Evolutionary conservation across 345 rosid genomes (phyloP).

Genomic region (Euphorbia peplus): DNA sequence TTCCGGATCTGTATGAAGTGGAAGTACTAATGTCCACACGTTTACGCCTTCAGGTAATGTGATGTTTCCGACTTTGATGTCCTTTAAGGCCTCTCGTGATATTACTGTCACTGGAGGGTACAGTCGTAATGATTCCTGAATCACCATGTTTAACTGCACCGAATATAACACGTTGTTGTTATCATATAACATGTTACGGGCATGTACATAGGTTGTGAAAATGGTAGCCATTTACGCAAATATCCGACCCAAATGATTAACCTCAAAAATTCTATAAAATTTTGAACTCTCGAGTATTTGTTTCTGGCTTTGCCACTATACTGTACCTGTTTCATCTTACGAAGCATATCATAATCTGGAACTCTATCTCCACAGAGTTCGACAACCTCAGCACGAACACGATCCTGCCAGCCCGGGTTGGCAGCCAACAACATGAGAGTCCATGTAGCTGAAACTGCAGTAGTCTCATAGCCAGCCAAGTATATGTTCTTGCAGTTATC

Average conservation of each 20-base stretch:
- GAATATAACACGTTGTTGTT: too few species aligned
- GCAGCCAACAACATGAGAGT: conserved; percentile 44
- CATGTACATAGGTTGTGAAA: too few species aligned
- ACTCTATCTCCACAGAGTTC: conserved; percentile 21
- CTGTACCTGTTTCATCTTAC: conserved; percentile 40
- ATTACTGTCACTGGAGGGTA: conserved; percentile 45
- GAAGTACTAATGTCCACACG: conserved; percentile 30
- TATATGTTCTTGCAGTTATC: conserved; percentile 54
- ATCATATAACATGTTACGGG: too few species aligned
- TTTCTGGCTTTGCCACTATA: background rate
- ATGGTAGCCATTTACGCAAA: too few species aligned
- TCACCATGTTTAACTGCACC: conserved; percentile 50
- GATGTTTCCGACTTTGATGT: conserved; percentile 37
- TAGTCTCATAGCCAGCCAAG: conserved; percentile 45
- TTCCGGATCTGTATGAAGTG: conserved; percentile 44
- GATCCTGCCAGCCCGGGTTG: conserved; percentile 47
- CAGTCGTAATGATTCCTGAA: conserved; percentile 41
- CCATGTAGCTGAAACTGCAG: conserved; percentile 45
- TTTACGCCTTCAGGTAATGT: conserved; percentile 37
- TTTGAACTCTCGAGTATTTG: too few species aligned
- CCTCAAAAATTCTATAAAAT: too few species aligned
- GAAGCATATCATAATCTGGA: conserved; percentile 31
- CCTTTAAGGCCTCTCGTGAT: conserved; percentile 45
- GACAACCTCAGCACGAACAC: conserved; percentile 36
- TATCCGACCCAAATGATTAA: too few species aligned